Evolutionary conservation across 441 rosid genomes (phyloP).

Genomic region (Arabidopsis hybrid): DNA sequence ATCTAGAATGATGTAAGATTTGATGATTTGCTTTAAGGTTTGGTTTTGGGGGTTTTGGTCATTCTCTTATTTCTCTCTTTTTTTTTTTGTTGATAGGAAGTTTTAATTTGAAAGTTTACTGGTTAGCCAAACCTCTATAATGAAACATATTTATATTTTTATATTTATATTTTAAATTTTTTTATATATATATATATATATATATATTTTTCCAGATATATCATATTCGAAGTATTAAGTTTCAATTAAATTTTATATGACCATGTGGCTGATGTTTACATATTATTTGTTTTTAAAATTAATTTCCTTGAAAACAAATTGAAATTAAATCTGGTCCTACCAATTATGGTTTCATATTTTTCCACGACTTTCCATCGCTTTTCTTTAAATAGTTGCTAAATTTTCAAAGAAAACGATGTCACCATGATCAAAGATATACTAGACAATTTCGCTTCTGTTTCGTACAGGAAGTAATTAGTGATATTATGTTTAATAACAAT

Average conservation of each 20-base stretch:
- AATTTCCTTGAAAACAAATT: background rate
- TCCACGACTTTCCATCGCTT: slow-evolving; percentile 4
- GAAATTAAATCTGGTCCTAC: slow-evolving; percentile 33
- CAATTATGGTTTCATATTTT: slow-evolving; percentile 1
- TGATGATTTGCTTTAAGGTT: too few relatives aligned
- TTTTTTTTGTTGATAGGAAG: too few relatives aligned
- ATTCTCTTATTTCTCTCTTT: background rate
- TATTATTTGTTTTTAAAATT: background rate
- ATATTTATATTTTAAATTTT: too few relatives aligned
- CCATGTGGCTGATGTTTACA: slow-evolving; percentile 20
- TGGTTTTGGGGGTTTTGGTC: background rate
- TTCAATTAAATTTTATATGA: background rate
- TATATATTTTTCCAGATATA: background rate
- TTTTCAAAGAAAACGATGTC: slow-evolving; percentile 25
- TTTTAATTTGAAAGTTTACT: background rate
- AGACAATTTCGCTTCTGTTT: background rate
- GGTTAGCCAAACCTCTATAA: too few relatives aligned
- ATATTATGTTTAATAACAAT: background rate
- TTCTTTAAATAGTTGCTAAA: slow-evolving; percentile 18
- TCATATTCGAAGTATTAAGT: slow-evolving; percentile 9
- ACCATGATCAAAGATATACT: background rate
- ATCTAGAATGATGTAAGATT: too few relatives aligned
- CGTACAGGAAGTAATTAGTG: background rate
- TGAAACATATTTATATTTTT: too few relatives aligned
- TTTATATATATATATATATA: too few relatives aligned